Evolutionary conservation across 106 monocot species (phyloP), one percentile per base, ranked within the genome.

Genomic region (Agapanthus africanus): DNA sequence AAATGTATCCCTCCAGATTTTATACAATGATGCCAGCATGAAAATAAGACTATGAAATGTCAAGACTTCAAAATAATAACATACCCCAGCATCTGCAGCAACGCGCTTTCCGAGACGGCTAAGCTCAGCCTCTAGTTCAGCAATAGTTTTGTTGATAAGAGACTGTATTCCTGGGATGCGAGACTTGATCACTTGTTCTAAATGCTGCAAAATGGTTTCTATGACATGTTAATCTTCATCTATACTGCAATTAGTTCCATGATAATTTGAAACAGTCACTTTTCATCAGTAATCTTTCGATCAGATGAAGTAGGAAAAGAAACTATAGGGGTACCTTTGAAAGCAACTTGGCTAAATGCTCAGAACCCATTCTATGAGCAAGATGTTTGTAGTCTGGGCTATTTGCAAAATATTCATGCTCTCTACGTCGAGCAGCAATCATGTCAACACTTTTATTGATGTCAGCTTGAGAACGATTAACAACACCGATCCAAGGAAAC

Each of bases 331-430:
- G 32, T 76, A 90, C 89, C 80, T 26, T 54, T 26, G 89, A 90
- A 36, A 90, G 85, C 70, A 89, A 79, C 67, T 82, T 85, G 31
- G 88, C 88, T 39, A 89, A 79, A 75, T 89, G 85, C 70, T 89
- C 89, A 37, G 89, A 90, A 63, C 89, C 89, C 89, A 90, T 90
- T 82, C 82, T 90, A 82, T 63, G 85, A 14, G 85, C 68, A 41
- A 90, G 82, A 35, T 90, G 89, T 27, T 82, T 78, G 82, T 90
- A 90, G 26, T 90, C 89, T 47, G 78, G 77, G 78, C 89, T 85
- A 37, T 44, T 80, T 50, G 47, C 71, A 65, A 90, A 90, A 66
- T 82, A 90, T 67, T 90, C 89, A 15, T 73, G 46, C 44, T 90
- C 89, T 64, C 74, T 90, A 74, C 67, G 35, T 70, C 89, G 79